Evolutionary conservation across 495 filamentous ascomycete species (phyloP).

Genomic region (Copromyces sp.): DNA sequence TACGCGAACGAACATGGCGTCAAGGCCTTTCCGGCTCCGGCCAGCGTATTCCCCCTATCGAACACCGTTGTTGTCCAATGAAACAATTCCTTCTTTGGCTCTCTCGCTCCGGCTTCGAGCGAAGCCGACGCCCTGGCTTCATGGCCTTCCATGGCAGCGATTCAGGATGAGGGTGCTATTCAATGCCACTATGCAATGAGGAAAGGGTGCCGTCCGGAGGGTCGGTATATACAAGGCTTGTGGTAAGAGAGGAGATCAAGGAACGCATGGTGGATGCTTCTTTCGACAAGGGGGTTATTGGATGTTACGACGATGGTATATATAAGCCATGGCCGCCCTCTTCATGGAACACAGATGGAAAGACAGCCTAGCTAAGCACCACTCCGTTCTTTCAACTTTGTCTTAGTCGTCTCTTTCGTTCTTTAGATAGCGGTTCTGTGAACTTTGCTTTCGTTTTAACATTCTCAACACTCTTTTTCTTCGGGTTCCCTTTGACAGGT

Average conservation of each 20-base stretch:
- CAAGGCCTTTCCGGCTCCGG: neutral
- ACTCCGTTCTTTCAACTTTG: neutral
- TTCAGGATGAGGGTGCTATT: neutral
- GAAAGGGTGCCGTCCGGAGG: neutral
- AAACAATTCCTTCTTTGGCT: slow-evolving; percentile 8
- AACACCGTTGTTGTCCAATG: neutral
- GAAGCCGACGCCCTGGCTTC: slow-evolving; percentile 10
- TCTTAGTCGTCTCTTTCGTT: slow-evolving; percentile 15
- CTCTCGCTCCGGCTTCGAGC: slow-evolving; percentile 21
- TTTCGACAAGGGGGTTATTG: neutral
- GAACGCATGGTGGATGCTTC: slow-evolving; percentile 8
- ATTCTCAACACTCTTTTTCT: slow-evolving; percentile 26
- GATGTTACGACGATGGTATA: slow-evolving; percentile 1
- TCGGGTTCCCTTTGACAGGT: slow-evolving; percentile 25
- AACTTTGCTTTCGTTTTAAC: slow-evolving; percentile 26
- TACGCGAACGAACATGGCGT: slow-evolving; percentile 2
- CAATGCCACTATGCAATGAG: neutral
- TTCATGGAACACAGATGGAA: neutral
- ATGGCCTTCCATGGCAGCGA: slow-evolving; percentile 11
- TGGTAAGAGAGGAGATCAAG: neutral
- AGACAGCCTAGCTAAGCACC: neutral
- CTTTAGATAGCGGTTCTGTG: slow-evolving; percentile 32
- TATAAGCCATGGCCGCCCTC: slow-evolving; percentile 11
- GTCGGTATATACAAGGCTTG: neutral
- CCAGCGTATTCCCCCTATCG: slow-evolving; percentile 1